These are phyloP conservation scores for Podaxis rugospora DNA, from an alignment of 768 basidiomycete genomes.

Conservation along the genomic window DNA sequence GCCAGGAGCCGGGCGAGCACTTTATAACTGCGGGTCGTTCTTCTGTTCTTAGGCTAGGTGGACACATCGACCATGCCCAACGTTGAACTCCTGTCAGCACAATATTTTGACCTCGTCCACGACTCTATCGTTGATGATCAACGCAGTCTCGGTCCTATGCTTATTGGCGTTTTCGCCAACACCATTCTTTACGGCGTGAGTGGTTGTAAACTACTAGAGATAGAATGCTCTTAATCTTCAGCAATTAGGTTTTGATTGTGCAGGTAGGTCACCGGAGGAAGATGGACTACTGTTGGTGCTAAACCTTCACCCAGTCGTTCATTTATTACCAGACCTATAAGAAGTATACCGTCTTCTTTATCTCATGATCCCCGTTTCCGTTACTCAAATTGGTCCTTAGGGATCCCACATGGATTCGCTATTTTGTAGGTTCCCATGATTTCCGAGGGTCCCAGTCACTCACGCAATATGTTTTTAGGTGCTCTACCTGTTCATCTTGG, in stretches of 20 bases:
- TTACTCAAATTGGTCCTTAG: conserved; percentile 17
- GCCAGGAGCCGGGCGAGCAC: not conserved
- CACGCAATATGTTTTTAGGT: conserved; percentile 23
- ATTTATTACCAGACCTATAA: conserved; percentile 37
- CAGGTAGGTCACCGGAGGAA: conserved; percentile 22
- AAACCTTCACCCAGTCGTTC: conserved; percentile 21
- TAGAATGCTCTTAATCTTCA: not conserved
- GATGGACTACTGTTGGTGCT: not conserved
- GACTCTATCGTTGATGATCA: not conserved
- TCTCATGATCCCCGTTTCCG: not conserved
- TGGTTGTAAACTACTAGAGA: not conserved
- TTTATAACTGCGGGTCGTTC: not conserved
- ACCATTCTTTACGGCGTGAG: conserved; percentile 43
- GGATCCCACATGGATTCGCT: conserved; percentile 37
- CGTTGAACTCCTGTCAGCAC: conserved; percentile 2
- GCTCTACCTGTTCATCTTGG: conserved; percentile 37
- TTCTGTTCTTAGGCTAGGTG: not conserved
- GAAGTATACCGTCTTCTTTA: conserved; percentile 21
- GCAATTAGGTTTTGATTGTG: conserved; percentile 27
- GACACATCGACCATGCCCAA: not conserved
- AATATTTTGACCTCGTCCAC: not conserved
- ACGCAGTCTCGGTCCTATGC: conserved; percentile 39
- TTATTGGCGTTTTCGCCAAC: conserved; percentile 37
- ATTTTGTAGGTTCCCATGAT: conserved; percentile 5
- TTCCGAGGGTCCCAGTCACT: not conserved